Base-by-base conservation (phyloP, 345 rosid genomes). In the Acer saccharum region DNA sequence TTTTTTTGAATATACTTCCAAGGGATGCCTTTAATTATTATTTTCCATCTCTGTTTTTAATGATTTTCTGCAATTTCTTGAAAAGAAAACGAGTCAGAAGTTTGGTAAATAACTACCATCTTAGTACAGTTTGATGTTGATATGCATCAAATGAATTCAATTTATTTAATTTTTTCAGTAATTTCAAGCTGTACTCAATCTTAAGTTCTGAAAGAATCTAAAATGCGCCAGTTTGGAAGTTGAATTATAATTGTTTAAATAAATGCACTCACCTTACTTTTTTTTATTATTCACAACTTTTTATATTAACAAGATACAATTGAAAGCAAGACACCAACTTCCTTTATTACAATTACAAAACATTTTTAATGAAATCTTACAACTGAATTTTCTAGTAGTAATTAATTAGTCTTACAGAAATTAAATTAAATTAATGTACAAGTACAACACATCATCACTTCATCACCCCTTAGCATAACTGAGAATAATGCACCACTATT, bases 261-360 rank as follows among this genome's bases (percentile, higher is more conserved):
- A 63, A 74, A 74, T 75, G 70, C 48, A 16, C 69, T 74, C 55
- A 75, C 66, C 78, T 3, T 55, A 7, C 41, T 60, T 48, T 50
- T 11, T 50, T 50, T 2, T 69, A 3, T 73, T 3, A 39, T 32
- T 13, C 0, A 7, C 55, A 1, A 21, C 35, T 10, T 50, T 32
- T 54, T 62, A 29, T 68, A 3, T 58, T 67, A 21, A 27, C 10
- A 10, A 67, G 17, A n/a, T 7, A 50, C n/a, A 55, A 79, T 60
- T 58, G 57, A 74, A 73, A 60, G 78, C 69, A 27, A 74, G 25
- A n/a, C 64, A 74, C 65, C 74, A 68, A 74, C 78, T 74, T 61
- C 32, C 69, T 73, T 73, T 60, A 79, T 32, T 73, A 52, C 69
- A 46, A 25, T 17, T 69, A 44, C 68, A 29, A 29, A 2, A 29